Evolutionary conservation across 2,329 filamentous ascomycete genomes (phyloP).

Genomic region (Botrytis elliptica): DNA sequence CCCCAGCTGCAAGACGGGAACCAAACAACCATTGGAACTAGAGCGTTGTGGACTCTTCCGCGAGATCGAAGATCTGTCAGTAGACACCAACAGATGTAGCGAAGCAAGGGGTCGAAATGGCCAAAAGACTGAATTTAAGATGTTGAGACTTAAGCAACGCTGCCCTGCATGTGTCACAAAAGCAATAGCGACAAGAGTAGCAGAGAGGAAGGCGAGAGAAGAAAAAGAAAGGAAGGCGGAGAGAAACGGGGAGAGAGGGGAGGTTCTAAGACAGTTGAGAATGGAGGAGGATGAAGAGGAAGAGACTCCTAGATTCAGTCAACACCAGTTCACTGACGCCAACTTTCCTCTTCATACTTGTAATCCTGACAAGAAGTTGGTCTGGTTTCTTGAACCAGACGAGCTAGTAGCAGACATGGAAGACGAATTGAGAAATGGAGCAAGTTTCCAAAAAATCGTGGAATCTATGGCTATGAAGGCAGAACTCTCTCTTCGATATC

Average conservation of each 20-base stretch:
- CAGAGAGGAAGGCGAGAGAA: neutral
- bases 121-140: neutral
- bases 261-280: neutral
- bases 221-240: neutral
- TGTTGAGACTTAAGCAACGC: neutral
- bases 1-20: neutral
- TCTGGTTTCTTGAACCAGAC: constrained; percentile 41
- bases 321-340: neutral
- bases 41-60: neutral
- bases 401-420: constrained; percentile 33
- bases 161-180: neutral
- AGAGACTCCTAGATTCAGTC: neutral
- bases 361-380: constrained; percentile 39
- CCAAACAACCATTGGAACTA: neutral
- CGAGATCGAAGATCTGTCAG: neutral
- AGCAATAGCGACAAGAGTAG: neutral
- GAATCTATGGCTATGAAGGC: neutral
- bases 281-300: constrained; percentile 11
- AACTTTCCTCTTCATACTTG: neutral
- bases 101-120: neutral
- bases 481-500: neutral
- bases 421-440: constrained; percentile 29
- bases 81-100: neutral
- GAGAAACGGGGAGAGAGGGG: neutral
- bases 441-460: neutral